Conservation (phyloP, 2,329 filamentous ascomycete genomes). For the Pestalotiopsis sp. region DNA sequence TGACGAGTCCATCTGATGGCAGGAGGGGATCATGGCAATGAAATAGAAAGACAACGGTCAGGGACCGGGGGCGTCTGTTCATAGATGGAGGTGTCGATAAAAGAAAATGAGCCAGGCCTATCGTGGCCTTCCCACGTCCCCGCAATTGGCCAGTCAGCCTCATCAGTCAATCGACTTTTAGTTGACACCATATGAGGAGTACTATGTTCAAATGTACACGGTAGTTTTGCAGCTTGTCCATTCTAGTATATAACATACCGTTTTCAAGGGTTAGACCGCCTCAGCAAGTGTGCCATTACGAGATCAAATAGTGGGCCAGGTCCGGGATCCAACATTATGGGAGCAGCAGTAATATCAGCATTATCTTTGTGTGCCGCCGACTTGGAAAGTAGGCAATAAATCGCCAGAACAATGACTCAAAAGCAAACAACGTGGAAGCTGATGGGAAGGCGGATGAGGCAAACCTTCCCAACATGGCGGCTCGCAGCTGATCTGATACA, state of each 20-base stretch:
- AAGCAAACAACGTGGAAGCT: not conserved
- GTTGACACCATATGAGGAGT: constrained; percentile 17
- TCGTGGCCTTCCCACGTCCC: constrained; percentile 17
- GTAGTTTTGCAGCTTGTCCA: too few species aligned
- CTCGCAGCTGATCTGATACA: not conserved
- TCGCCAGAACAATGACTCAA: not conserved
- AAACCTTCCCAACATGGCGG: not conserved
- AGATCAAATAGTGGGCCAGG: too few species aligned
- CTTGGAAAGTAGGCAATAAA: not conserved
- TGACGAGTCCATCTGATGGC: not conserved
- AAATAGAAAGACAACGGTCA: constrained; percentile 8
- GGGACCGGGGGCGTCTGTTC: constrained; percentile 22
- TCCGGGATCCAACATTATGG: too few species aligned
- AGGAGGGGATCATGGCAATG: constrained; percentile 7
- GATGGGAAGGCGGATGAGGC: not conserved
- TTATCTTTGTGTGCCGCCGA: too few species aligned
- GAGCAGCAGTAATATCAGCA: too few species aligned
- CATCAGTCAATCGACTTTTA: constrained; percentile 17
- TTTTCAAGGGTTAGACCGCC: too few species aligned
- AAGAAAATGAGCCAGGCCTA: not conserved
- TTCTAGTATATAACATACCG: too few species aligned
- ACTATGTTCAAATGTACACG: too few species aligned
- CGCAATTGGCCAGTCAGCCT: constrained; percentile 16
- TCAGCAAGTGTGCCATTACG: too few species aligned
- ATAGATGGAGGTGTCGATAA: constrained; percentile 20